Percentiles rank a stretch among this genome's conserved stretches.
Conservation (phyloP, 1,284 basidiomycete species). For the Mycena citricolor region DNA sequence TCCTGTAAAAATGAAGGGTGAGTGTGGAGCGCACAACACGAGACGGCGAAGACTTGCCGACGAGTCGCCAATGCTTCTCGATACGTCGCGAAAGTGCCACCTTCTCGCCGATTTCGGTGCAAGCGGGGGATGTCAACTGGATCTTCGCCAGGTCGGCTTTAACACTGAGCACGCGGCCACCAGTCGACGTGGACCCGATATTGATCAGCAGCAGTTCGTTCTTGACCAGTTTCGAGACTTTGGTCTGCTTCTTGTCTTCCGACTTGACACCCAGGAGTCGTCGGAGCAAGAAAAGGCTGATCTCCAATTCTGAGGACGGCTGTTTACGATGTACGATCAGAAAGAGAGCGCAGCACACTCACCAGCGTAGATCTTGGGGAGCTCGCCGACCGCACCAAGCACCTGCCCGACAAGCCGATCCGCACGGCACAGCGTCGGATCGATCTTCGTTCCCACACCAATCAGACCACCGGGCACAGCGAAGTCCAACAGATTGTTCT, state of each 20-base stretch:
- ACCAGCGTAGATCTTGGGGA: constrained; percentile 94
- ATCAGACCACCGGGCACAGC: constrained; percentile 98
- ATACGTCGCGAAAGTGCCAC: constrained; percentile 90
- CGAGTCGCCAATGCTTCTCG: constrained; percentile 96
- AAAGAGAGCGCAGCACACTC: constrained; percentile 23
- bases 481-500: constrained; percentile 92
- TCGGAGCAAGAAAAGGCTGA: constrained; percentile 89
- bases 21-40: constrained; percentile 2
- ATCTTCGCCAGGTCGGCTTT: constrained; percentile 94
- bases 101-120: constrained; percentile 94
- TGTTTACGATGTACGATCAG: not conserved
- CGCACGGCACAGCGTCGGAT: constrained; percentile 95
- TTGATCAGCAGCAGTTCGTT: constrained; percentile 94
- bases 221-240: constrained; percentile 90
- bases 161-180: constrained; percentile 87
- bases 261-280: constrained; percentile 97
- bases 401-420: constrained; percentile 98
- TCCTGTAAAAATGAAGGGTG: constrained; percentile 29
- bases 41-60: constrained; percentile 51
- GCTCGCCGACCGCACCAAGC: constrained; percentile 88
- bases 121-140: constrained; percentile 87
- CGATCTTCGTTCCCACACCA: constrained; percentile 96
- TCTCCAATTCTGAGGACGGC: constrained; percentile 72
- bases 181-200: constrained; percentile 92
- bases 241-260: constrained; percentile 98